Conservation (phyloP, 1,139 yeast species). For the Yamadazyma triangularis region DNA sequence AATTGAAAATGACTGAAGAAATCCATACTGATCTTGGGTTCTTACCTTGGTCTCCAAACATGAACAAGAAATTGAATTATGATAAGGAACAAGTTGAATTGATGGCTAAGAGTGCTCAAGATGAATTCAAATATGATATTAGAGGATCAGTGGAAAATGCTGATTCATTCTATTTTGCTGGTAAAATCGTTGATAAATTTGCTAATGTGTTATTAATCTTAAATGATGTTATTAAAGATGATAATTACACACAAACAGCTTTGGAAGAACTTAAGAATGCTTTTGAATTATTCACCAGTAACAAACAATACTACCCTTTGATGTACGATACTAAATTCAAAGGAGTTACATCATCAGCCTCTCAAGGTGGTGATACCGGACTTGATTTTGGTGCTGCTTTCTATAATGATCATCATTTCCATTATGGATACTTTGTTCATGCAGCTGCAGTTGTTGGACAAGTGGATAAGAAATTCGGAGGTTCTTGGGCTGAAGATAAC, state of each 20-base stretch:
- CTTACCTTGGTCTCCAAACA: constrained; percentile 52
- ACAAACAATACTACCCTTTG: constrained; percentile 54
- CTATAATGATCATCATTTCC: constrained; percentile 81
- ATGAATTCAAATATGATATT: constrained; percentile 57
- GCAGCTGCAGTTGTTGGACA: constrained; percentile 74
- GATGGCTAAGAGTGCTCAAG: constrained; percentile 52
- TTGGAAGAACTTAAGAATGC: constrained; percentile 51
- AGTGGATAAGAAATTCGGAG: constrained; percentile 55
- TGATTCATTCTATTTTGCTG: constrained; percentile 59
- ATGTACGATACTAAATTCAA: constrained; percentile 65
- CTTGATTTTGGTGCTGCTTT: constrained; percentile 56
- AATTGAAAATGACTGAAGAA: constrained; percentile 46
- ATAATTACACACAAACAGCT: constrained; percentile 43
- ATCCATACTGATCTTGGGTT: constrained; percentile 48
- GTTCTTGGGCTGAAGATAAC: constrained; percentile 63
- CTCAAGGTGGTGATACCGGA: constrained; percentile 42
- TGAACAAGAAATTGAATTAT: constrained; percentile 34
- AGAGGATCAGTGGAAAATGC: constrained; percentile 41
- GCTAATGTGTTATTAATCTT: constrained; percentile 67
- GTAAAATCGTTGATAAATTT: constrained; percentile 71
- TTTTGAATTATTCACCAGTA: constrained; percentile 43
- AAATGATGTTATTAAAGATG: constrained; percentile 54
- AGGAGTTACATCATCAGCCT: constrained; percentile 66
- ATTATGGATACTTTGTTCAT: constrained; percentile 72
- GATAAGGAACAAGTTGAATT: constrained; percentile 47